These are phyloP conservation scores for Mortierella alpina DNA, from an alignment of 192 early-diverging fungal species.

Conservation along the genomic window DNA sequence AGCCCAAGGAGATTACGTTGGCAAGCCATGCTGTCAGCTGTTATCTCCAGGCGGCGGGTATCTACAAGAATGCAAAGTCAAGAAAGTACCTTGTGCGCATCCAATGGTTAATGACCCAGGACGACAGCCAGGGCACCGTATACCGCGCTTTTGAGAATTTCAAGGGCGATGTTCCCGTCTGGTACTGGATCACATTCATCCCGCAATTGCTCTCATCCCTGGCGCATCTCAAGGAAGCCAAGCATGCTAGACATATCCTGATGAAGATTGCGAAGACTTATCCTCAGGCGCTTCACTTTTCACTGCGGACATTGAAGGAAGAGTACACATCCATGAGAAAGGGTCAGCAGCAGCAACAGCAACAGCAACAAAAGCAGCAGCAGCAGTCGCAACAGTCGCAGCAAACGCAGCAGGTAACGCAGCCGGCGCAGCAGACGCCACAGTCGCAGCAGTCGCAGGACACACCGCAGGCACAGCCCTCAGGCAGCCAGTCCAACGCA, in stretches of 20 bases:
- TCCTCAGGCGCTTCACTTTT: slow-evolving; percentile 96
- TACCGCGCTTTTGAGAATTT: slow-evolving; percentile 86
- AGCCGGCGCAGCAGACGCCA: slow-evolving; percentile 30
- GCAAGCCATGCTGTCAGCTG: slow-evolving; percentile 93
- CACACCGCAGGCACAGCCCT: slow-evolving; percentile 5
- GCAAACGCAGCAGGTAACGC: slow-evolving; percentile 16
- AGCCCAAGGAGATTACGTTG: slow-evolving; percentile 82
- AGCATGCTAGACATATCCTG: slow-evolving; percentile 84
- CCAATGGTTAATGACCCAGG: slow-evolving; percentile 93
- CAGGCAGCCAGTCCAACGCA: slow-evolving; percentile 10
- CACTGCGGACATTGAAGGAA: slow-evolving; percentile 91
- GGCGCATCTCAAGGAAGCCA: slow-evolving; percentile 78
- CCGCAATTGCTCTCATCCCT: slow-evolving; percentile 91
- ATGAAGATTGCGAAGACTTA: slow-evolving; percentile 94
- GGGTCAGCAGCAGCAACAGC: slow-evolving; percentile 46
- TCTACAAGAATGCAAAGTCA: slow-evolving; percentile 87
- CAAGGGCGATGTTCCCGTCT: slow-evolving; percentile 91
- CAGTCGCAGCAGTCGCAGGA: slow-evolving; percentile 13
- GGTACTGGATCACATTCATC: slow-evolving; percentile 99
- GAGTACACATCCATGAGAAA: slow-evolving; percentile 80
- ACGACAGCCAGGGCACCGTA: slow-evolving; percentile 81
- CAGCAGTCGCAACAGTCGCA: slow-evolving; percentile 25
- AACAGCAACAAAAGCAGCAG: slow-evolving; percentile 32
- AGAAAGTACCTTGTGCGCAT: slow-evolving; percentile 93
- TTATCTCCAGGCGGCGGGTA: slow-evolving; percentile 93